phyloP scores from a whole-genome alignment of 345 rosid genomes.

The Dovyalis caffra region DNA sequence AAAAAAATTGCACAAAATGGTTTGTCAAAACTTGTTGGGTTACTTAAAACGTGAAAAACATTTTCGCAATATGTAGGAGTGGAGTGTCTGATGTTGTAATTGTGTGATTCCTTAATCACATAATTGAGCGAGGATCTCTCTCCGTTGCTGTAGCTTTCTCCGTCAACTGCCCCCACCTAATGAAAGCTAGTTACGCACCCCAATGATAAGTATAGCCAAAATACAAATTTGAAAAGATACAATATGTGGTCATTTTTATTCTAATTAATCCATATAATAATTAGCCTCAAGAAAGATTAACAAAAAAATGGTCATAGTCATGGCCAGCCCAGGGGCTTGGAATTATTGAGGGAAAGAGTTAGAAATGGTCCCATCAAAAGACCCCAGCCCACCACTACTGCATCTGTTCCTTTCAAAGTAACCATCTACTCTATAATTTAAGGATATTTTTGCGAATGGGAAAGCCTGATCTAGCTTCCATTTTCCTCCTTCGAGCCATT shows the following conservation, averaged over 20 bases:
- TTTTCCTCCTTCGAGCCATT: too few species aligned
- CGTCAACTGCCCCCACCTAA: constrained; percentile 30
- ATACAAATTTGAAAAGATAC: too few species aligned
- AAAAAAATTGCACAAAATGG: too few species aligned
- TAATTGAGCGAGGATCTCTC: neutral
- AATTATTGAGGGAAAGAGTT: constrained; percentile 50
- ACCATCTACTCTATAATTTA: constrained; percentile 20
- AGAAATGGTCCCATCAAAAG: constrained; percentile 36
- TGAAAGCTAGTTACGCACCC: constrained; percentile 16
- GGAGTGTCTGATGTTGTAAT: neutral
- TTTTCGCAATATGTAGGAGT: neutral
- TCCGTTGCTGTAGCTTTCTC: constrained; percentile 38
- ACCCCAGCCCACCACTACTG: constrained; percentile 17
- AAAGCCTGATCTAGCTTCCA: too few species aligned
- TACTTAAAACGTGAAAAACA: neutral
- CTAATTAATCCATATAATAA: neutral
- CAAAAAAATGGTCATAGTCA: constrained; percentile 24
- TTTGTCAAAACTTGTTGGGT: too few species aligned
- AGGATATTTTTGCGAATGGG: constrained; percentile 11
- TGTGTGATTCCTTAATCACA: constrained; percentile 7
- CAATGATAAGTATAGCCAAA: too few species aligned
- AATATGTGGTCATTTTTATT: neutral
- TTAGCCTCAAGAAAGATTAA: neutral
- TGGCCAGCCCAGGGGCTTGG: constrained; percentile 29
- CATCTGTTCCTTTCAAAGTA: constrained; percentile 21